Evolutionary conservation across 371 early-diverging fungal species (phyloP).

Genomic region (Phascolomyces articulosus): DNA sequence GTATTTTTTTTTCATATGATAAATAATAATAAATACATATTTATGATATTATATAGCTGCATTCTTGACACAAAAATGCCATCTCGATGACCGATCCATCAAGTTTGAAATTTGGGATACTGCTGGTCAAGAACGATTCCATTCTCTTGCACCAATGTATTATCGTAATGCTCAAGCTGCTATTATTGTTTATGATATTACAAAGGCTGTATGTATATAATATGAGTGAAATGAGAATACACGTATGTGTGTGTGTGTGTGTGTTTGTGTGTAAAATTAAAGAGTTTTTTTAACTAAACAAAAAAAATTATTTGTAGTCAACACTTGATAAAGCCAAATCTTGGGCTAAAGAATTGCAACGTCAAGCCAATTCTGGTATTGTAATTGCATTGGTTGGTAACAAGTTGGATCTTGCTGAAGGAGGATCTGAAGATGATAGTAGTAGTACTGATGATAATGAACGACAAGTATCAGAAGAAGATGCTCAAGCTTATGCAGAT

Average conservation of each 20-base stretch:
- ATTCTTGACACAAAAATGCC: slow-evolving; percentile 77
- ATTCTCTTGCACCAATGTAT: slow-evolving; percentile 98
- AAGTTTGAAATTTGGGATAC: slow-evolving; percentile 96
- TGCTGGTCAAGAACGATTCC: slow-evolving; percentile 90
- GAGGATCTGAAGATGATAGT: slow-evolving; percentile 32
- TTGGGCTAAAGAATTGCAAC: slow-evolving; percentile 98
- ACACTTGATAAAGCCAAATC: slow-evolving; percentile 97
- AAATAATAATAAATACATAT: too few species aligned
- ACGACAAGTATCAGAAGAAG: slow-evolving; percentile 68
- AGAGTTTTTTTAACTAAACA: too few species aligned
- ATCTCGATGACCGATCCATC: slow-evolving; percentile 68
- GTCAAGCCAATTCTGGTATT: slow-evolving; percentile 94
- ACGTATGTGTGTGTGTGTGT: too few species aligned
- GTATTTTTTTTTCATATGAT: neutral
- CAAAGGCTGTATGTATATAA: slow-evolving; percentile 71
- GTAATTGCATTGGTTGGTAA: slow-evolving; percentile 98
- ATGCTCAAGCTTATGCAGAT: slow-evolving; percentile 83
- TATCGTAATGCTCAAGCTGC: slow-evolving; percentile 98
- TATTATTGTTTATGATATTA: slow-evolving; percentile 94
- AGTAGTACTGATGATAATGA: slow-evolving; percentile 31
- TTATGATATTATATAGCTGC: slow-evolving; percentile 59
- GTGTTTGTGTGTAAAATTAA: too few species aligned
- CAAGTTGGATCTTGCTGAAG: slow-evolving; percentile 83
- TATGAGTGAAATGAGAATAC: too few species aligned
- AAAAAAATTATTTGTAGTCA: too few species aligned